Evolutionary conservation across 1,139 yeast species (phyloP), one percentile per base, ranked within the genome.

Genomic region (Yamadazyma jaroonii): DNA sequence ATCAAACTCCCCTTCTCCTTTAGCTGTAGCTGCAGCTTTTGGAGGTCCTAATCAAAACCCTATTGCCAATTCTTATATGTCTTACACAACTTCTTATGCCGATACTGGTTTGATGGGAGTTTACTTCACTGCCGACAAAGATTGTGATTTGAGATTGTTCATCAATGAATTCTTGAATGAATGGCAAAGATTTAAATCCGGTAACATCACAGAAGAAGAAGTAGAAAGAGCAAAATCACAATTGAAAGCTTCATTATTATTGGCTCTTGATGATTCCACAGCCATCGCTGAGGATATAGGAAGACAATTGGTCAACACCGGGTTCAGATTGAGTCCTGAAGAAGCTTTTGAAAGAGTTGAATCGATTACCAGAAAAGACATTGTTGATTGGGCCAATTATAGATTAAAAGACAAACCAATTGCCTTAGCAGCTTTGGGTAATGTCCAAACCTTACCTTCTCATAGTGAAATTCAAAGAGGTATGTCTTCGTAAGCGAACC

Each of bases 91-190:
- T 4, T 87, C 96, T 2, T 92, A 92, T 64, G 92, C 96, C 8
- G 99, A 92, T 63, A 86, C 97, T 6, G 99, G 99, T 3, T 71
- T 92, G 39, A 89, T 97, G 96, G 99, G 99, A 26, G 84, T 90
- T 53, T 92, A 92, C 61, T 74, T 92, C 47, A 89, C 90, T 11
- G 81, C 95, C 17, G 97, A 92, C 49, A 77, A 76, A 50, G 74
- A 74, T 45, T 77, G 82, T 14, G 67, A 89, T 51, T 79, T 86
- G 53, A 80, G 77, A 50, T 66, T 79, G 17, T 72, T 82, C 37
- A 76, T 87, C 26, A 80, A 84, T 54, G 90, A 88, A 40, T 79
- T 92, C 15, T 64, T 85, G 49, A 77, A 77, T 53, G 97, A 92
- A 66, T 92, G 97, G 97, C 79, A 78, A 45, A 76, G 97, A 53